Percentiles rank a stretch among this genome's conserved stretches.
phyloP scores from a whole-genome alignment of 495 filamentous ascomycete species.

The Penicillium canariense region DNA sequence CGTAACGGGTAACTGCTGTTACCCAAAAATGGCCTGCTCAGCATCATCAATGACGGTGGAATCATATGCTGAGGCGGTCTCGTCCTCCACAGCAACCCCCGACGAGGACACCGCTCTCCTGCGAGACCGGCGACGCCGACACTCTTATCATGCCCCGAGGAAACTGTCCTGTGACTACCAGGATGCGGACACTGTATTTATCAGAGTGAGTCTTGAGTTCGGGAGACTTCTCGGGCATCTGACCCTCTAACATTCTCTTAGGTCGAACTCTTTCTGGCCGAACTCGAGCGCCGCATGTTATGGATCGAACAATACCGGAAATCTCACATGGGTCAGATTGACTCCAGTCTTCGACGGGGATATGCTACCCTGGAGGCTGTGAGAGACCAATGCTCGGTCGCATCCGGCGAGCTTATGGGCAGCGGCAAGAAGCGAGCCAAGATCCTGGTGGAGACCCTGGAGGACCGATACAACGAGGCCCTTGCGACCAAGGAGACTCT shows the following conservation, averaged over 20 bases:
- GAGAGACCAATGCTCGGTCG: conserved; percentile 78
- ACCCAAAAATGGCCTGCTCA: conserved; percentile 46
- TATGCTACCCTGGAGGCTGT: conserved; percentile 86
- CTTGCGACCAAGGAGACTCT: conserved; percentile 80
- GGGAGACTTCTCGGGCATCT: not conserved
- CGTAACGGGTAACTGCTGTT: not conserved
- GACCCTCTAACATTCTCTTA: conserved; percentile 30
- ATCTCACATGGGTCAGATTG: conserved; percentile 73
- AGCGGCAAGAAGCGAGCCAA: conserved; percentile 80
- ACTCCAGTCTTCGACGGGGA: conserved; percentile 75
- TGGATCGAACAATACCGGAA: conserved; percentile 88
- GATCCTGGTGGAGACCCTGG: conserved; percentile 91
- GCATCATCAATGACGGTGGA: conserved; percentile 47
- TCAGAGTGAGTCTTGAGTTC: conserved; percentile 47
- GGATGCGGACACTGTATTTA: conserved; percentile 64
- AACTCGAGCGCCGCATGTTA: conserved; percentile 81
- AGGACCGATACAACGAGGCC: conserved; percentile 85
- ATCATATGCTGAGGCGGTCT: conserved; percentile 34
- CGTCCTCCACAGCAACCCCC: conserved; percentile 35
- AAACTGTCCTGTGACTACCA: conserved; percentile 60
- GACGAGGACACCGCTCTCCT: conserved; percentile 37
- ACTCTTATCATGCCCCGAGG: conserved; percentile 62
- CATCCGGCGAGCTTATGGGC: conserved; percentile 88
- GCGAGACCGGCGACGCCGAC: conserved; percentile 53
- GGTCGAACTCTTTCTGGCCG: conserved; percentile 87